Conservation (phyloP, 805 yeast species). For the Kuraishia molischiana region DNA sequence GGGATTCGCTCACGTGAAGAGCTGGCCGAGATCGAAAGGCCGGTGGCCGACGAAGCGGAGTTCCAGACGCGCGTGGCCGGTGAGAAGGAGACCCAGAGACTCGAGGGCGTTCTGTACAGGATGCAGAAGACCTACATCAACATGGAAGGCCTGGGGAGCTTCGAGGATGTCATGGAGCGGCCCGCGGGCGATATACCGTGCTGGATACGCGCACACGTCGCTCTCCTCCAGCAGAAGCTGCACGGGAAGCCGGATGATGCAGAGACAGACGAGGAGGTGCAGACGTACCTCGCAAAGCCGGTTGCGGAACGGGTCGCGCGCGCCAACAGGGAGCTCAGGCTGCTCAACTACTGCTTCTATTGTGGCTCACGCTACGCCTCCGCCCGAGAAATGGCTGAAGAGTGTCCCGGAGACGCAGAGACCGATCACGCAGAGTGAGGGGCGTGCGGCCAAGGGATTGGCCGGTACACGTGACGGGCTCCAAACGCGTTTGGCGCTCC, state of each 20-base stretch:
- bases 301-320: constrained; percentile 1
- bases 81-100: constrained; percentile 6
- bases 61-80: constrained; percentile 12
- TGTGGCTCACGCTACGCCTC: constrained; percentile 33
- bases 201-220: neutral
- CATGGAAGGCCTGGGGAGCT: neutral
- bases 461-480: too few relatives aligned
- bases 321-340: constrained; percentile 25
- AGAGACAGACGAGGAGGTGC: constrained; percentile 4
- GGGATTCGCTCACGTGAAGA: constrained; percentile 10
- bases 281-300: neutral
- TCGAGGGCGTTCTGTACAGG: constrained; percentile 11
- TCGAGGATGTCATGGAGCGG: constrained; percentile 4
- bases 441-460: too few relatives aligned
- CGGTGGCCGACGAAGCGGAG: constrained; percentile 6
- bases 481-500: too few relatives aligned
- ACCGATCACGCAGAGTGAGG: too few relatives aligned
- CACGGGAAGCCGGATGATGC: neutral
- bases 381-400: constrained; percentile 24
- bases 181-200: constrained; percentile 16
- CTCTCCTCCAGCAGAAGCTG: neutral
- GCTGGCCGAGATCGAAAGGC: constrained; percentile 3
- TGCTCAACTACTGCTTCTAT: constrained; percentile 37
- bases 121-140: constrained; percentile 20
- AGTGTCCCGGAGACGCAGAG: constrained; percentile 38